These are phyloP conservation scores for Neurospora sp. DNA, from an alignment of 2,329 filamentous ascomycete species.

Conservation along the genomic window DNA sequence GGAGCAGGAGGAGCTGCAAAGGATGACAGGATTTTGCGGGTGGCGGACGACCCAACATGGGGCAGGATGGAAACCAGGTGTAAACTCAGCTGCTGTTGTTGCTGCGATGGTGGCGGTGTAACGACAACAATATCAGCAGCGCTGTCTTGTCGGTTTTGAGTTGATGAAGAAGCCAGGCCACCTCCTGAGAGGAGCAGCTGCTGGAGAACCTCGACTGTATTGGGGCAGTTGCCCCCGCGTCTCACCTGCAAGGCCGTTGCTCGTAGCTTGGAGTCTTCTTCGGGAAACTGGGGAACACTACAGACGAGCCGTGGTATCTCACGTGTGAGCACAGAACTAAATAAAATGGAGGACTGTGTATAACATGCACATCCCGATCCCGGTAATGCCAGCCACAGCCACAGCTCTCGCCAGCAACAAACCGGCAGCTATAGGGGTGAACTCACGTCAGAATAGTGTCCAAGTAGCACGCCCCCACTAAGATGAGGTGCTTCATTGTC, in stretches of 20 bases:
- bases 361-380: not conserved
- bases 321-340: constrained; percentile 21
- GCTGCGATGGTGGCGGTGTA: not conserved
- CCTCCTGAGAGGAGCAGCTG: constrained; percentile 37
- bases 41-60: constrained; percentile 36
- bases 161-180: not conserved
- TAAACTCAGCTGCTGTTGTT: constrained; percentile 11
- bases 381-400: not conserved
- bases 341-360: constrained; percentile 5
- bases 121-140: not conserved
- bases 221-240: constrained; percentile 64
- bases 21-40: constrained; percentile 41
- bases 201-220: constrained; percentile 59
- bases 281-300: constrained; percentile 53
- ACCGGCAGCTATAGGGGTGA: not conserved
- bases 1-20: constrained; percentile 30
- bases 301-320: not conserved
- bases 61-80: constrained; percentile 46
- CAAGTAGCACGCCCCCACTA: constrained; percentile 59
- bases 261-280: constrained; percentile 63
- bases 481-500: constrained; percentile 47
- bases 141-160: not conserved
- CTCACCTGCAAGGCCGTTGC: constrained; percentile 48
- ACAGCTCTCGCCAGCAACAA: not conserved
- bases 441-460: constrained; percentile 59